Evolutionary conservation across 1,284 basidiomycete genomes (phyloP), one percentile per base, ranked within the genome.

Genomic region (Cryptococcus sp.): DNA sequence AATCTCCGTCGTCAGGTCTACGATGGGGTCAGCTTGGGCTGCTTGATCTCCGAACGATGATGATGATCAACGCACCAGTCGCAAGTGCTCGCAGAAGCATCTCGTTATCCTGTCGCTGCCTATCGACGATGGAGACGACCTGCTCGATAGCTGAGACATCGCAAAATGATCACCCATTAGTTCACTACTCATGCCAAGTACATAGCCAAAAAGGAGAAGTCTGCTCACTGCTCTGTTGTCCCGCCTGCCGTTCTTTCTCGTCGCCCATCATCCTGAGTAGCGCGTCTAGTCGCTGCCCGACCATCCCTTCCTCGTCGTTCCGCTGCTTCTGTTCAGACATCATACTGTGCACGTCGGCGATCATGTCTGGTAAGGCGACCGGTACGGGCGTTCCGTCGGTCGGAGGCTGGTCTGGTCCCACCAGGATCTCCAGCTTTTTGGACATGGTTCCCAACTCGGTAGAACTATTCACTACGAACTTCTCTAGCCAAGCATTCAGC

Each of bases 1-100:
- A 57, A 93, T 91, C 67, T 92, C 90, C 52, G 84, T 83, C 1
- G 86, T 86, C 10, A 93, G 82, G 71, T 91, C 90, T 89, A 62
- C 7, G 41, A 35, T 47, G 60, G 38, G 50, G 35, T 52, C 54
- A 50, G 45, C 40, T 40, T 30, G 27, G 23, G 6, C 13, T 15
- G 13, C 42, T 40, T 16, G 2, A 8, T 10, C 17, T 19, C 20
- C 17, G 42, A 40, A 16, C 27, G 30, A 43, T 38, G 45, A 22
- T 35, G 39, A 7, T 13, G 41, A n/a, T 15, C 17, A 19, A 71
- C 79, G 52, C 61, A 88, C 89, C 88, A 53, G 81, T 81, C 1
- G 87, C 86, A 16, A 91, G 77, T 15, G 82, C 81, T 55, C 84
- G 81, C 39, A 91, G 77, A 69, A 90, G 80, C 13, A 78, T 78